Conservation (phyloP, 306 rosid species). For the Quercus cerris region DNA sequence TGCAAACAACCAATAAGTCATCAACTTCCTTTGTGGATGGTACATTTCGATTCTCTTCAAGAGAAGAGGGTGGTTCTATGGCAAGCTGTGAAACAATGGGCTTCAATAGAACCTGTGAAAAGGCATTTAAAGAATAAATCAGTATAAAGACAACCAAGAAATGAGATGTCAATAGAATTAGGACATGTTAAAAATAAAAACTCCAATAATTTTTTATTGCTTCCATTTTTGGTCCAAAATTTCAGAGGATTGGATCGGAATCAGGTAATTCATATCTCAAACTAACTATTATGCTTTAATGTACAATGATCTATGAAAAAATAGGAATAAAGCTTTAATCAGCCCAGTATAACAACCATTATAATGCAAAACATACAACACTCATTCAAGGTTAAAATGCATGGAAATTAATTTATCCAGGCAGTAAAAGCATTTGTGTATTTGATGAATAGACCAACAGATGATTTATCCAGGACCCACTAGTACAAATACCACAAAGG, state of each 20-base stretch:
- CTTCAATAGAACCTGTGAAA: conserved; percentile 70
- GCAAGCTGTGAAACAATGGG: conserved; percentile 79
- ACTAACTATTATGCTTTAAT: not conserved
- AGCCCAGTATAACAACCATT: not conserved
- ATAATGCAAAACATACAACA: not conserved
- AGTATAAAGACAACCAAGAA: conserved; percentile 14
- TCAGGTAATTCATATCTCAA: not conserved
- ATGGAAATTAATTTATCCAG: not conserved
- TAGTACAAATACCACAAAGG: not conserved
- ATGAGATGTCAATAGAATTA: not conserved
- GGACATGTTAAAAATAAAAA: not conserved
- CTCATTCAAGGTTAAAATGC: not conserved
- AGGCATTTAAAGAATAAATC: conserved; percentile 9
- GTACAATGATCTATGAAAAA: not conserved
- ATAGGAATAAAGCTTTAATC: not conserved
- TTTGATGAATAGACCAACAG: not conserved
- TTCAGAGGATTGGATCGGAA: not conserved
- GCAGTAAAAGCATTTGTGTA: not conserved
- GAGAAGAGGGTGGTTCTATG: conserved; percentile 61
- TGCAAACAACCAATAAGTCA: conserved; percentile 70
- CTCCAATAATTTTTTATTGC: not conserved
- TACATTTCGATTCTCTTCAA: conserved; percentile 46
- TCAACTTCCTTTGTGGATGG: conserved; percentile 73
- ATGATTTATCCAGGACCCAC: not conserved
- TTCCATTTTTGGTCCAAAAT: not conserved